A percentile compares a stretch with the other conserved stretches of the same genome.
These are phyloP conservation scores for Pythium monospermum DNA, from an alignment of 352 stramenopile genomes.

Conservation along the genomic window DNA sequence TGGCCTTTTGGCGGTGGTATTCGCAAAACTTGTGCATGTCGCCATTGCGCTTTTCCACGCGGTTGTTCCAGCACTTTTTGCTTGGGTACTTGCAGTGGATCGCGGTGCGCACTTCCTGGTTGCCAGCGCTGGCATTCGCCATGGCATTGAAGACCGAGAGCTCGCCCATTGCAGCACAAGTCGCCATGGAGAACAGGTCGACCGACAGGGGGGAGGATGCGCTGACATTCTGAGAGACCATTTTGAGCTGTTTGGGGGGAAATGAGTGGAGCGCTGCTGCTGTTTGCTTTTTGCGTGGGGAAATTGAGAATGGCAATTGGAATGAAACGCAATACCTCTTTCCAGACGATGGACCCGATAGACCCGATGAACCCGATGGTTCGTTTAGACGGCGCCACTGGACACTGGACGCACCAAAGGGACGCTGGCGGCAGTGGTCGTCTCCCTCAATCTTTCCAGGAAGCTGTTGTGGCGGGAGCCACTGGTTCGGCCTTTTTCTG, in stretches of 20 bases:
- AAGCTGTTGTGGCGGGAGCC: too few relatives aligned
- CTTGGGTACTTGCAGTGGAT: constrained; percentile 58
- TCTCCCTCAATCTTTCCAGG: constrained; percentile 20
- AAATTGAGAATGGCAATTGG: constrained; percentile 20
- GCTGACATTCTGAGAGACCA: constrained; percentile 21
- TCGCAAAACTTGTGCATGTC: constrained; percentile 85
- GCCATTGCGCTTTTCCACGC: constrained; percentile 76
- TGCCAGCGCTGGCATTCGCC: background rate
- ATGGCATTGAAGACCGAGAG: constrained; percentile 14
- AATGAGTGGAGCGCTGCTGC: constrained; percentile 1
- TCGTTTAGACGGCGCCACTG: background rate
- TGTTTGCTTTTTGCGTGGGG: constrained; percentile 3
- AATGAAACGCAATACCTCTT: too few relatives aligned
- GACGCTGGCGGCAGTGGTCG: constrained; percentile 4
- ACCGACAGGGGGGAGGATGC: constrained; percentile 11
- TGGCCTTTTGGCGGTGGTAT: constrained; percentile 81
- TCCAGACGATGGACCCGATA: too few relatives aligned
- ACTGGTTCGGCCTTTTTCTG: constrained; percentile 6
- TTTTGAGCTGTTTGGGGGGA: constrained; percentile 3
- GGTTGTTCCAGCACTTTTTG: constrained; percentile 82
- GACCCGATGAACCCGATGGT: too few relatives aligned
- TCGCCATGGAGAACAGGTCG: constrained; percentile 24
- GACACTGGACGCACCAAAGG: background rate
- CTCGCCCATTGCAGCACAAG: constrained; percentile 19
- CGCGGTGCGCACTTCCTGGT: constrained; percentile 13